These are phyloP conservation scores for Hibiscus trionum DNA, from an alignment of 345 rosid species.

Conservation along the genomic window DNA sequence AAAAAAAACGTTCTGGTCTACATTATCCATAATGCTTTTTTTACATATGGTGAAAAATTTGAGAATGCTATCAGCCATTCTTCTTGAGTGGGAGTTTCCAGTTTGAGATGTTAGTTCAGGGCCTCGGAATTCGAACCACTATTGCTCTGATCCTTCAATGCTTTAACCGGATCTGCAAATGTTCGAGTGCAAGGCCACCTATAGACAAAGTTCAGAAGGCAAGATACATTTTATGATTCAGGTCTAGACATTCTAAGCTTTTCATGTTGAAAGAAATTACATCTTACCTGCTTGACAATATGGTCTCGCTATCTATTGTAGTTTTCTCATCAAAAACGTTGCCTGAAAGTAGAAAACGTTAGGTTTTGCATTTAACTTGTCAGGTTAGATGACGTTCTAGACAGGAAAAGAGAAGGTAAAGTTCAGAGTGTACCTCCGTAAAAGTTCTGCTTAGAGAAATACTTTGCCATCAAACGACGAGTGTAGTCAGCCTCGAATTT, in stretches of 20 bases:
- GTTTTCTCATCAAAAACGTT: slow-evolving; percentile 50
- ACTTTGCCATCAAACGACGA: slow-evolving; percentile 42
- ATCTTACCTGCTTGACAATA: slow-evolving; percentile 65
- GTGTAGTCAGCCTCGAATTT: slow-evolving; percentile 57
- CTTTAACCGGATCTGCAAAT: slow-evolving; percentile 42
- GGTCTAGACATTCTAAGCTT: background rate
- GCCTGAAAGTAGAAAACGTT: slow-evolving; percentile 26
- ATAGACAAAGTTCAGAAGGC: slow-evolving; percentile 3
- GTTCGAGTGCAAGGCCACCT: slow-evolving; percentile 59
- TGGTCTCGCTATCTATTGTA: slow-evolving; percentile 47
- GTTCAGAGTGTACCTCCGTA: slow-evolving; percentile 48
- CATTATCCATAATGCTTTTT: background rate
- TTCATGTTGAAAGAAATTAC: background rate
- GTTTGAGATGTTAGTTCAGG: slow-evolving; percentile 25
- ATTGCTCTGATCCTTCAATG: slow-evolving; percentile 35
- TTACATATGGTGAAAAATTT: background rate
- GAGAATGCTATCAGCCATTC: slow-evolving; percentile 17
- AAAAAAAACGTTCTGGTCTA: background rate
- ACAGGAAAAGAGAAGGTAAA: background rate
- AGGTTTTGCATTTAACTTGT: slow-evolving; percentile 1
- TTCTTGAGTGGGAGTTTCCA: slow-evolving; percentile 27
- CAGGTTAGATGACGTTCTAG: background rate
- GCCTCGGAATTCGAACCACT: slow-evolving; percentile 32
- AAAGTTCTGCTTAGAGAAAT: slow-evolving; percentile 52
- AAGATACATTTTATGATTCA: background rate